These are phyloP conservation scores for Raddia guianensis DNA, from an alignment of 176 grass and related monocot genomes.

Conservation along the genomic window DNA sequence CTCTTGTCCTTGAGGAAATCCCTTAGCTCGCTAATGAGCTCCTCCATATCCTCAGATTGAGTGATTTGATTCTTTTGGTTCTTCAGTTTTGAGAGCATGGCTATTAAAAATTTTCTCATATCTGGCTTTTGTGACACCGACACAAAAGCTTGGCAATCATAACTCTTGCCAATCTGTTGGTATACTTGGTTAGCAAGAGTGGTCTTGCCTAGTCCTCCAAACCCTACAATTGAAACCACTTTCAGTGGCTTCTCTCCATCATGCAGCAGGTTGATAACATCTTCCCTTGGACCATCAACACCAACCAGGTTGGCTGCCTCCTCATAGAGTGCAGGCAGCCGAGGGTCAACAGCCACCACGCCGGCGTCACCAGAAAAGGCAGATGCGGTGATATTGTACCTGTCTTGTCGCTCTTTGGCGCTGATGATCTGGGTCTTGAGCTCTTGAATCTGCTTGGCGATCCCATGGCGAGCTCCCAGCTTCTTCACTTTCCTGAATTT, in stretches of 20 bases:
- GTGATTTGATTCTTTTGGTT: background rate
- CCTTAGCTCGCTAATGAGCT: background rate
- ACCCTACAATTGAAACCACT: background rate
- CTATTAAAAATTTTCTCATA: background rate
- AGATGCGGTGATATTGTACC: too few relatives aligned
- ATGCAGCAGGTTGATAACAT: background rate
- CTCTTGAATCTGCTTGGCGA: too few relatives aligned
- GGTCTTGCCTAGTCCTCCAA: slow-evolving; percentile 17
- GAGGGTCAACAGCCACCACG: too few relatives aligned
- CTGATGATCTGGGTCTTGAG: too few relatives aligned
- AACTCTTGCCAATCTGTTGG: background rate
- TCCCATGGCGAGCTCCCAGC: too few relatives aligned
- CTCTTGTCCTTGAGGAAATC: slow-evolving; percentile 18
- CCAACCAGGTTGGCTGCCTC: background rate
- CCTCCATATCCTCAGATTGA: background rate
- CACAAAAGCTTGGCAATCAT: background rate
- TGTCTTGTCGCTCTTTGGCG: too few relatives aligned
- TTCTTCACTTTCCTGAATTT: too few relatives aligned
- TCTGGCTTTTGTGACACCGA: slow-evolving; percentile 31
- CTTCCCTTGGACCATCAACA: background rate
- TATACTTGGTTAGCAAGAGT: slow-evolving; percentile 24
- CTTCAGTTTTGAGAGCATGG: slow-evolving; percentile 20
- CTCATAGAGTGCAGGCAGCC: too few relatives aligned
- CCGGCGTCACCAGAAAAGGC: too few relatives aligned
- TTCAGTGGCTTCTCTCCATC: background rate